Evolutionary conservation across 768 basidiomycete species (phyloP).

Genomic region (Exidia glandulosa): DNA sequence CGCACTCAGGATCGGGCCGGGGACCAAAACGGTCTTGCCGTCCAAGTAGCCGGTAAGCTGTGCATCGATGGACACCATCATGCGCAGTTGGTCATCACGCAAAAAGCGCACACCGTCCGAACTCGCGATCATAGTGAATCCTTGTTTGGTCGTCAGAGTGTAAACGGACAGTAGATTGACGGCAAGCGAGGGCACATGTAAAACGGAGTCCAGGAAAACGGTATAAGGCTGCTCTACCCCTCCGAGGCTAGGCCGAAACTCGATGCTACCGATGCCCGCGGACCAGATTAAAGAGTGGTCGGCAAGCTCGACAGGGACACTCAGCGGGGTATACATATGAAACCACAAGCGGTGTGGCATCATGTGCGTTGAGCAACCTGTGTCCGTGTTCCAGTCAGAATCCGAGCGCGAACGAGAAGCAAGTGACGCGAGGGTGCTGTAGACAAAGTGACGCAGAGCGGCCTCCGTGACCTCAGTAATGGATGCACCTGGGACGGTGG

Average conservation of each 20-base stretch:
- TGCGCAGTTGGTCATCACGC: too few relatives aligned
- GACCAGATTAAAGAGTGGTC: conserved; percentile 14
- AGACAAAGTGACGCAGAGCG: too few relatives aligned
- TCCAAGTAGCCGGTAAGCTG: too few relatives aligned
- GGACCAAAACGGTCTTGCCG: too few relatives aligned
- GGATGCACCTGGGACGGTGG: too few relatives aligned
- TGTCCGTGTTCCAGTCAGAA: conserved; percentile 19
- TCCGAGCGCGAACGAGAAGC: too few relatives aligned
- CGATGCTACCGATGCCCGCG: conserved; percentile 16
- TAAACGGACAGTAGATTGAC: conserved; percentile 12
- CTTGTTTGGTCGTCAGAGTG: conserved; percentile 3
- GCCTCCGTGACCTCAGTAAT: too few relatives aligned
- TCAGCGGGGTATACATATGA: conserved; percentile 8
- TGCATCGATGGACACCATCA: too few relatives aligned
- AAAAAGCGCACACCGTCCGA: too few relatives aligned
- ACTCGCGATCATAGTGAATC: not conserved
- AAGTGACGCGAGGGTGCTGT: too few relatives aligned
- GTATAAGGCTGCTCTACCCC: not conserved
- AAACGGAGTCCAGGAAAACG: conserved; percentile 1
- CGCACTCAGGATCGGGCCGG: not conserved
- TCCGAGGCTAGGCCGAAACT: conserved; percentile 11
- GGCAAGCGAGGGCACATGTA: conserved; percentile 14
- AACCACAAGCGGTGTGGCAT: conserved; percentile 22
- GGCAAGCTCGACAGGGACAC: conserved; percentile 17
- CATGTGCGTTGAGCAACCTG: conserved; percentile 24